phyloP scores from a whole-genome alignment of 305 asterid species.

The Fraxinus dipetala region DNA sequence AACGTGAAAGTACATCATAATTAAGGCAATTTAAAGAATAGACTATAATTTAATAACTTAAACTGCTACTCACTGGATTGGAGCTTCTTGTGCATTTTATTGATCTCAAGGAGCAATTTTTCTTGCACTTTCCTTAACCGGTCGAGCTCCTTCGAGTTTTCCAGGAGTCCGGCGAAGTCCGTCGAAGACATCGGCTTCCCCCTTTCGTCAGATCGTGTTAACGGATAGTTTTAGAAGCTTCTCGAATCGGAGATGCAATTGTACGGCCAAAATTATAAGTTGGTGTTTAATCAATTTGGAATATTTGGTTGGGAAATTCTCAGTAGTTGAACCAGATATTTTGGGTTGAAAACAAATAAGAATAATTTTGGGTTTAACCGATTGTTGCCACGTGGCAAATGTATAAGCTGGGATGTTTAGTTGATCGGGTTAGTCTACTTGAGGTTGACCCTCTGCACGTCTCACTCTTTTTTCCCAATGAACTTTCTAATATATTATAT shows the following conservation, averaged over 20 bases:
- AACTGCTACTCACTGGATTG: constrained; percentile 51
- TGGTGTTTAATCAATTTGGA: not conserved
- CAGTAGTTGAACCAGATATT: not conserved
- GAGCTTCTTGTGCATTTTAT: constrained; percentile 87
- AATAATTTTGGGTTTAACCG: too few species aligned
- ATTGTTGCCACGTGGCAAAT: too few species aligned
- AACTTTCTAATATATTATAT: too few species aligned
- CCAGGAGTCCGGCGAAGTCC: constrained; percentile 65
- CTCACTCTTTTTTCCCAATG: too few species aligned
- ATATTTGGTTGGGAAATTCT: not conserved
- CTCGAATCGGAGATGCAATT: not conserved
- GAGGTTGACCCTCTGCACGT: too few species aligned
- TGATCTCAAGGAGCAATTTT: constrained; percentile 66
- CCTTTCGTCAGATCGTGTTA: constrained; percentile 14
- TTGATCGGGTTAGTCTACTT: too few species aligned
- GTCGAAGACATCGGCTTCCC: constrained; percentile 62
- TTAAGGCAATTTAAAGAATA: not conserved
- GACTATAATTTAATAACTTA: not conserved
- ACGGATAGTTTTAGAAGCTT: not conserved
- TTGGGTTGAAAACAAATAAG: not conserved
- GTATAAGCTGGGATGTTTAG: too few species aligned
- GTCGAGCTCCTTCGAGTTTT: constrained; percentile 81
- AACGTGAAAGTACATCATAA: not conserved
- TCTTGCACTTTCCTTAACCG: constrained; percentile 83
- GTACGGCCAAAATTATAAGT: not conserved